Conservation (phyloP, 106 monocot genomes). For the Dendrobium chrysotoxum region DNA sequence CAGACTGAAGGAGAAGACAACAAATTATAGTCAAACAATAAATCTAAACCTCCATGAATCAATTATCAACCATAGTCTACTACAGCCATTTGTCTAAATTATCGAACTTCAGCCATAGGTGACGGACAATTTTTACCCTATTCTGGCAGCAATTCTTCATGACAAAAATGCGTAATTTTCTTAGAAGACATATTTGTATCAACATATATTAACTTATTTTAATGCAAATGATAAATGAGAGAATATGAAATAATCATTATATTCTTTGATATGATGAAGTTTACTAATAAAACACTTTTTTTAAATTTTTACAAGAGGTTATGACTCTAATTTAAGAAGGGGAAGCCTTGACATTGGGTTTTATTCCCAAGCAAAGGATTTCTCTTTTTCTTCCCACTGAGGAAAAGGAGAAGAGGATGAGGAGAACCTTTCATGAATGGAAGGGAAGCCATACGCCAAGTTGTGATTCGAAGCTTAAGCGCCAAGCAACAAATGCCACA, state of each 20-base stretch:
- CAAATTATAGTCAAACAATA: no score
- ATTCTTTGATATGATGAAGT: slow-evolving; percentile 18
- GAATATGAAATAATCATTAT: slow-evolving; percentile 1
- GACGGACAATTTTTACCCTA: not conserved
- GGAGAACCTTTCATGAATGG: slow-evolving; percentile 17
- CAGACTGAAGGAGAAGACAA: no score
- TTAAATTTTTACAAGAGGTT: slow-evolving; percentile 2
- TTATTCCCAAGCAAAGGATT: slow-evolving; percentile 41
- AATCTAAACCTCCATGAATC: no score
- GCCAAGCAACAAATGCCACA: slow-evolving; percentile 24
- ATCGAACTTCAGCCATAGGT: not conserved
- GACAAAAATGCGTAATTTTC: no score
- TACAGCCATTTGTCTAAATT: not conserved
- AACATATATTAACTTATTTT: not conserved
- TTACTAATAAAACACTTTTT: slow-evolving; percentile 8
- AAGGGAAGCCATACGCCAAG: slow-evolving; percentile 10
- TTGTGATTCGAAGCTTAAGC: slow-evolving; percentile 53
- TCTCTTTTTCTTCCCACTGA: slow-evolving; percentile 36
- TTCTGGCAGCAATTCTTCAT: no score
- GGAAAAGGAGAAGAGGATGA: slow-evolving; percentile 7
- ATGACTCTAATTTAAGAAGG: slow-evolving; percentile 14
- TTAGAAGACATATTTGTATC: not conserved
- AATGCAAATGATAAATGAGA: not conserved
- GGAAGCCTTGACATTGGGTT: slow-evolving; percentile 3
- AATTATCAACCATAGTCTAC: not conserved